Evolutionary conservation across 1,284 basidiomycete species (phyloP).

Genomic region (Ceraceosorus bombacis): DNA sequence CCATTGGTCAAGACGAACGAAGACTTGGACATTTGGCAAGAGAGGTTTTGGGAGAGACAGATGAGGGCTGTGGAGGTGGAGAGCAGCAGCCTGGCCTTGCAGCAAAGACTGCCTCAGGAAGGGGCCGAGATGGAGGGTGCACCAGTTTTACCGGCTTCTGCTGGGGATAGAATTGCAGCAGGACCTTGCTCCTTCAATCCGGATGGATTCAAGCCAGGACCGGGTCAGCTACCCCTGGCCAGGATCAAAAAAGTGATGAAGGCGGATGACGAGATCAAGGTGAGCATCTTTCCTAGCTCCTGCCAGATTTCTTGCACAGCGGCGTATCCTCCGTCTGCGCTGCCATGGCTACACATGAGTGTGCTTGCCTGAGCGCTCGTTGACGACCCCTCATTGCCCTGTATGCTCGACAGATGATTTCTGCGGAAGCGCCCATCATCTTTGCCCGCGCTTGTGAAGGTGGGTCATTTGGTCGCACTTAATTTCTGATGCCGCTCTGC

Average conservation of each 20-base stretch:
- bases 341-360: not conserved
- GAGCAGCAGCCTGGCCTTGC: conserved; percentile 10
- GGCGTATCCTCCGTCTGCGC: not conserved
- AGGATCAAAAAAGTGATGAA: conserved; percentile 49
- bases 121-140: conserved; percentile 14
- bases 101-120: conserved; percentile 18
- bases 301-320: not conserved
- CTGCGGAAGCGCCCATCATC: conserved; percentile 46
- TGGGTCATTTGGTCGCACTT: conserved; percentile 10
- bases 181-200: conserved; percentile 3
- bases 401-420: conserved; percentile 34
- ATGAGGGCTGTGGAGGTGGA: conserved; percentile 9
- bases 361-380: not conserved
- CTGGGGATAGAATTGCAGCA: not conserved
- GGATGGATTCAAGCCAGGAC: conserved; percentile 9
- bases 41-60: conserved; percentile 7
- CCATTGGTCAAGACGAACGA: not conserved
- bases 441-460: conserved; percentile 47
- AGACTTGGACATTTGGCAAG: not conserved
- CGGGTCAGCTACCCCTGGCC: conserved; percentile 44
- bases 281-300: conserved; percentile 2
- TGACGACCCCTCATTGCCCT: not conserved
- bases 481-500: not conserved
- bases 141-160: not conserved
- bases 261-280: conserved; percentile 45